These are phyloP conservation scores for Corymbia maculata DNA, from an alignment of 345 rosid species.

Conservation along the genomic window DNA sequence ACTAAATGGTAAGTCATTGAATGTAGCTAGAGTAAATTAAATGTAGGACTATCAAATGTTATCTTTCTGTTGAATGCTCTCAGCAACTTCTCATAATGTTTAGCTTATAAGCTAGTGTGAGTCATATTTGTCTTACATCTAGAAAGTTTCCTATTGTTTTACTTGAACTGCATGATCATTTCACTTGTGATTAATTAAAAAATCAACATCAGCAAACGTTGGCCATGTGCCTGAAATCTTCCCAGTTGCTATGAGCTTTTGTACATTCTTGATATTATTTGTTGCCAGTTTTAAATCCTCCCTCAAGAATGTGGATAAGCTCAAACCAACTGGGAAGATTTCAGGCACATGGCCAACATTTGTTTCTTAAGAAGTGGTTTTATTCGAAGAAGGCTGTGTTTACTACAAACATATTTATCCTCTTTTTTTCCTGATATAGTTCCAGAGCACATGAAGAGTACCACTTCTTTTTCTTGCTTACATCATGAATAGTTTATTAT, in stretches of 20 bases:
- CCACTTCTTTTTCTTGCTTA: background rate
- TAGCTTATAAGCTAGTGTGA: background rate
- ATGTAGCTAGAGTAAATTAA: background rate
- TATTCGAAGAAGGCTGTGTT: background rate
- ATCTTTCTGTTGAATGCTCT: background rate
- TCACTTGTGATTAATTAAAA: background rate
- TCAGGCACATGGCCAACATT: background rate
- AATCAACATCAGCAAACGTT: background rate
- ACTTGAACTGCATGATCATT: background rate
- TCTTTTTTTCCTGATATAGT: background rate
- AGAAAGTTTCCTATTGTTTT: background rate
- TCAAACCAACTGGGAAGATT: background rate
- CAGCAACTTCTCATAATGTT: background rate
- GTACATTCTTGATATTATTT: background rate
- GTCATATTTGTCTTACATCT: background rate
- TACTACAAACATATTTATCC: background rate
- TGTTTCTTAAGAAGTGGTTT: background rate
- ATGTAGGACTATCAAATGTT: background rate
- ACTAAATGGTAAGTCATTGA: background rate
- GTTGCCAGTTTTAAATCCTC: background rate
- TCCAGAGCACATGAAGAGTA: background rate
- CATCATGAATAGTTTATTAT: background rate
- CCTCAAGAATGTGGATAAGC: background rate
- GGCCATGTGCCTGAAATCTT: background rate
- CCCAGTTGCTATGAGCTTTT: background rate